These are phyloP conservation scores for Populus hybrid DNA, from an alignment of 441 rosid genomes.

Conservation along the genomic window DNA sequence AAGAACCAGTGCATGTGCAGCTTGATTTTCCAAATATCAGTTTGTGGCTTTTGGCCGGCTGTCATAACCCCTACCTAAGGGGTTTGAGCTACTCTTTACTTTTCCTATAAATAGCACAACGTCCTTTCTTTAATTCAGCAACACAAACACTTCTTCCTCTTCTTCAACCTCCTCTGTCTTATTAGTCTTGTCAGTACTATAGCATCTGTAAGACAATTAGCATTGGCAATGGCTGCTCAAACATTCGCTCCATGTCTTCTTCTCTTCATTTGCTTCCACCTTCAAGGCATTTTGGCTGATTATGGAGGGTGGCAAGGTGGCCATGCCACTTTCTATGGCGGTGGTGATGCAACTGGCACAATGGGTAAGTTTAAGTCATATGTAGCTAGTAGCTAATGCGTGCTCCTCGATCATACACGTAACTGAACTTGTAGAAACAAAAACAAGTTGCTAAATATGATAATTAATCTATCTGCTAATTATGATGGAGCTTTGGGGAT, in stretches of 20 bases:
- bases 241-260: neutral
- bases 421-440: neutral
- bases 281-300: conserved; percentile 22
- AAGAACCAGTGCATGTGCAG: conserved; percentile 20
- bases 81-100: neutral
- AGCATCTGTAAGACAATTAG: neutral
- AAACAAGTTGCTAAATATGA: neutral
- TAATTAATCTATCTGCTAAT: neutral
- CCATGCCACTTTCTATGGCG: conserved; percentile 28
- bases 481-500: neutral
- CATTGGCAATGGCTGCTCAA: conserved; percentile 13
- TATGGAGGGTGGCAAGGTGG: conserved; percentile 20
- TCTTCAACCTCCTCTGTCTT: neutral
- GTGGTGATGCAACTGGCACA: conserved; percentile 55
- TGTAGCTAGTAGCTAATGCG: neutral
- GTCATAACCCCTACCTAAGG: neutral
- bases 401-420: neutral
- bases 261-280: conserved; percentile 11
- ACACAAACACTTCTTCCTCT: neutral
- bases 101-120: conserved; percentile 5
- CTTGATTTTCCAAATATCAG: conserved; percentile 7
- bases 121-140: neutral
- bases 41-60: conserved; percentile 13
- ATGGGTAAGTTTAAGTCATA: conserved; percentile 33
- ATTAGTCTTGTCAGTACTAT: neutral